phyloP scores from a whole-genome alignment of 768 basidiomycete species.

The Amanita exitialis region DNA sequence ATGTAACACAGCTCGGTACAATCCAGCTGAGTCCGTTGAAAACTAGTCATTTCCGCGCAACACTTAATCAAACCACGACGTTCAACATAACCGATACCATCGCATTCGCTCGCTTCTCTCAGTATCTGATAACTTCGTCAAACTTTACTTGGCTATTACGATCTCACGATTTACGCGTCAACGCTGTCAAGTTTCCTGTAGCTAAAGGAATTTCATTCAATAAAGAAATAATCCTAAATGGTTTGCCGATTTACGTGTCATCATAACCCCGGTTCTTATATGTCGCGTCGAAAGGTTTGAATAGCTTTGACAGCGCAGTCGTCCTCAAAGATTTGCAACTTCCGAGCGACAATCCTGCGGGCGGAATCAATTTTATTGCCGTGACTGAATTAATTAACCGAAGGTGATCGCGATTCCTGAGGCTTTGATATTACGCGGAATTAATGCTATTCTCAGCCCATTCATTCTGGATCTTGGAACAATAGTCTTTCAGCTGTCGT shows the following conservation, averaged over 20 bases:
- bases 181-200: slow-evolving; percentile 58
- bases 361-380: slow-evolving; percentile 59
- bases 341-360: slow-evolving; percentile 54
- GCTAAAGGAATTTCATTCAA: slow-evolving; percentile 57
- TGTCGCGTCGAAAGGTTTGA: slow-evolving; percentile 31
- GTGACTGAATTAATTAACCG: slow-evolving; percentile 46
- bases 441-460: slow-evolving; percentile 28
- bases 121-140: slow-evolving; percentile 50
- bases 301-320: slow-evolving; percentile 52
- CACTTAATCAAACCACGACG: slow-evolving; percentile 46
- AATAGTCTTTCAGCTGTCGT: slow-evolving; percentile 50
- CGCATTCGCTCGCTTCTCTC: slow-evolving; percentile 54
- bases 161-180: slow-evolving; percentile 47
- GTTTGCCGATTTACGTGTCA: slow-evolving; percentile 16
- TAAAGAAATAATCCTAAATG: slow-evolving; percentile 49
- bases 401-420: slow-evolving; percentile 26
- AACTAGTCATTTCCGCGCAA: slow-evolving; percentile 45
- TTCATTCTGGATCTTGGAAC: slow-evolving; percentile 65
- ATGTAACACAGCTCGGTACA: slow-evolving; percentile 40
- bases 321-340: slow-evolving; percentile 47
- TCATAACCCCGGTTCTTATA: not conserved
- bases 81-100: slow-evolving; percentile 47
- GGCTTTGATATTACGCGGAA: not conserved
- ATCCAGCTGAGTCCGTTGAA: slow-evolving; percentile 37
- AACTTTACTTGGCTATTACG: slow-evolving; percentile 61